A percentile compares a stretch with the other conserved stretches of the same genome.
Conservation (phyloP, 2,329 filamentous ascomycete genomes). For the Akanthomyces uredinophilus region DNA sequence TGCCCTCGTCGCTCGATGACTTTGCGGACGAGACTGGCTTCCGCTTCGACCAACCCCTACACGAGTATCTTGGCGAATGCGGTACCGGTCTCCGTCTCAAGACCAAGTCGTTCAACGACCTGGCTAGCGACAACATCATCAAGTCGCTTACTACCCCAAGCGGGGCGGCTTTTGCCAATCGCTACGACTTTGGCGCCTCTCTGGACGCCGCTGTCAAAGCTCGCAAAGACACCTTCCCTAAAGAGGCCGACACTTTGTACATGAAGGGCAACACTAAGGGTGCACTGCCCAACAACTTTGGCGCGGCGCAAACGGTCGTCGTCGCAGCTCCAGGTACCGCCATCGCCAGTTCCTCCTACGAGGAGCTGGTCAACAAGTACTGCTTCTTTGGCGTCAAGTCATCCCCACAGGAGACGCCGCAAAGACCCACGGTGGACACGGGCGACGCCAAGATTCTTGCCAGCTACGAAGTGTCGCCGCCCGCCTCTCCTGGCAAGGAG, state of each 20-base stretch:
- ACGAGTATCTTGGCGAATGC: slow-evolving; percentile 60
- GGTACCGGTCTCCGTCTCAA: slow-evolving; percentile 62
- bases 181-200: slow-evolving; percentile 95
- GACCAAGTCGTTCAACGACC: slow-evolving; percentile 57
- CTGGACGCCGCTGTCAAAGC: slow-evolving; percentile 76
- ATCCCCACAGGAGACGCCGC: not conserved
- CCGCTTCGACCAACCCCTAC: slow-evolving; percentile 54
- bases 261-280: slow-evolving; percentile 45
- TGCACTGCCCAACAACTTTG: slow-evolving; percentile 23
- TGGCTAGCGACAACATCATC: slow-evolving; percentile 58
- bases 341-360: slow-evolving; percentile 82
- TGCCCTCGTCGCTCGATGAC: slow-evolving; percentile 61
- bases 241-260: slow-evolving; percentile 54
- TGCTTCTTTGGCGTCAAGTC: slow-evolving; percentile 74
- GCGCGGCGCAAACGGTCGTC: slow-evolving; percentile 18
- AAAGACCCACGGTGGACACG: not conserved
- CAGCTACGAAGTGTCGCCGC: slow-evolving; percentile 4
- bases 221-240: slow-evolving; percentile 57
- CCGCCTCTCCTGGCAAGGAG: slow-evolving; percentile 26
- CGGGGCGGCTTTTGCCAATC: slow-evolving; percentile 77
- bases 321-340: slow-evolving; percentile 33
- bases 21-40: slow-evolving; percentile 60
- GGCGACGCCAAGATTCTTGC: slow-evolving; percentile 30
- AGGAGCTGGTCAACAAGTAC: slow-evolving; percentile 97
- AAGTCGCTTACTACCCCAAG: slow-evolving; percentile 49